Evolutionary conservation across 2,329 filamentous ascomycete genomes (phyloP), one percentile per base, ranked within the genome.

Genomic region (Bretziella fagacearum): DNA sequence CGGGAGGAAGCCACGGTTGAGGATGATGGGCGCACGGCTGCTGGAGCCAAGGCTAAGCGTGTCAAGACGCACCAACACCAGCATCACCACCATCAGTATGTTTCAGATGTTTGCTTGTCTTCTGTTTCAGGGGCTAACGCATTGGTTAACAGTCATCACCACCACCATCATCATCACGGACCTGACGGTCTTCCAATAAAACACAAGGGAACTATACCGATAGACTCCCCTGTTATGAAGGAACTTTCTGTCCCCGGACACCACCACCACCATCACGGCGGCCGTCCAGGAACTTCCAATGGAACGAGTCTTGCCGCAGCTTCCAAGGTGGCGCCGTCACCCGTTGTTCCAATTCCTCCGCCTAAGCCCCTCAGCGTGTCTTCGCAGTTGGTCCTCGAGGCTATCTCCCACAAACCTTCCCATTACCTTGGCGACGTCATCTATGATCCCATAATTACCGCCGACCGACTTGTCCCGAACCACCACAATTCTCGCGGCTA

Each of bases 341-440:
- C 59, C 42, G 65, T 60, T 50, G 64, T 63, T 46, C 59, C 66
- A 52, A 54, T 69, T 44, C 63, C 77, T 36, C 67, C 75, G 49
- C 78, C 79, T 57, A 69, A 77, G 5, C 79, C 77, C 52, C 76
- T 74, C 2, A 74, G 71, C 13, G 70, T 93, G 20, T 73, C 73
- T 7, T 82, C 81, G 1, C 71, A 81, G 52, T 70, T 74, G 0
- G 74, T 94, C 0, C 61, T 94, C 10, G 77, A 85, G 1, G 78
- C 76, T 25, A 77, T 89, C 3, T 70, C 79, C 1, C 65, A 80
- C 49, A 69, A 75, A 15, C 81, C 84, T 6, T 79, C 86, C 7
- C 73, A 77, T 47, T 86, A 95, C 58, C 72, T 96, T 2, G 89
- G 89, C 27, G 84, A 85, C 49, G 81, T 84, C 3, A 68, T 93